These are phyloP conservation scores for Trichophyton schoenleinii DNA, from an alignment of 2,329 filamentous ascomycete species.

Conservation along the genomic window DNA sequence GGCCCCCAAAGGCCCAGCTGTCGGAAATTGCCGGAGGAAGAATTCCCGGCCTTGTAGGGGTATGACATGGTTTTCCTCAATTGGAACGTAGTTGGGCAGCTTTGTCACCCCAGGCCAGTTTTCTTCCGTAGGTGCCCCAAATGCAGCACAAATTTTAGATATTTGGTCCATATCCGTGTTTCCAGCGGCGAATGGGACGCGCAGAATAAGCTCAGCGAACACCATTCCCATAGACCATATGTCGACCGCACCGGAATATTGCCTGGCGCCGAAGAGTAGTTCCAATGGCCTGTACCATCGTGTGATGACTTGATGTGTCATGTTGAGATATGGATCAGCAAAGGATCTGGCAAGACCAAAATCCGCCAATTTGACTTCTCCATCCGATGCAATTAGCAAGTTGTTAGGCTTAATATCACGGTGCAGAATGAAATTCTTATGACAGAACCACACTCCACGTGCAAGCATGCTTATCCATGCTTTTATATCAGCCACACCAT, in stretches of 20 bases:
- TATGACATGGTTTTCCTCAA: conserved; percentile 44
- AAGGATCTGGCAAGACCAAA: conserved; percentile 88
- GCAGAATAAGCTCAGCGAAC: conserved; percentile 77
- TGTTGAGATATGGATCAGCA: conserved; percentile 71
- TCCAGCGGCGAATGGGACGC: conserved; percentile 71
- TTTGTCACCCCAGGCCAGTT: conserved; percentile 87
- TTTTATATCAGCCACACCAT: conserved; percentile 84
- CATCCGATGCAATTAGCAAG: conserved; percentile 81
- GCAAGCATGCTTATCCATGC: conserved; percentile 98
- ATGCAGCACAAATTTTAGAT: conserved; percentile 64
- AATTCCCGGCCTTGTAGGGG: conserved; percentile 53
- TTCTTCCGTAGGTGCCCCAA: conserved; percentile 85
- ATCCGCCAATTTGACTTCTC: conserved; percentile 91
- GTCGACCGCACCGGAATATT: conserved; percentile 85
- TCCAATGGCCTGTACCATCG: conserved; percentile 94
- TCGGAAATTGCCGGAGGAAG: conserved; percentile 65
- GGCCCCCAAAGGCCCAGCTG: conserved; percentile 68
- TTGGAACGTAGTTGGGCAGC: conserved; percentile 66
- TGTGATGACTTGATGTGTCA: conserved; percentile 93
- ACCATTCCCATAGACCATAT: conserved; percentile 90
- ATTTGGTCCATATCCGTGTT: conserved; percentile 80
- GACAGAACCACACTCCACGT: conserved; percentile 89
- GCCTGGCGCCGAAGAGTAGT: conserved; percentile 75
- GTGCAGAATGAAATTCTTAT: conserved; percentile 85
- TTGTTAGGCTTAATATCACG: conserved; percentile 99